phyloP scores from a whole-genome alignment of 2,329 filamentous ascomycete species.

The Aspergillus viridinutans region DNA sequence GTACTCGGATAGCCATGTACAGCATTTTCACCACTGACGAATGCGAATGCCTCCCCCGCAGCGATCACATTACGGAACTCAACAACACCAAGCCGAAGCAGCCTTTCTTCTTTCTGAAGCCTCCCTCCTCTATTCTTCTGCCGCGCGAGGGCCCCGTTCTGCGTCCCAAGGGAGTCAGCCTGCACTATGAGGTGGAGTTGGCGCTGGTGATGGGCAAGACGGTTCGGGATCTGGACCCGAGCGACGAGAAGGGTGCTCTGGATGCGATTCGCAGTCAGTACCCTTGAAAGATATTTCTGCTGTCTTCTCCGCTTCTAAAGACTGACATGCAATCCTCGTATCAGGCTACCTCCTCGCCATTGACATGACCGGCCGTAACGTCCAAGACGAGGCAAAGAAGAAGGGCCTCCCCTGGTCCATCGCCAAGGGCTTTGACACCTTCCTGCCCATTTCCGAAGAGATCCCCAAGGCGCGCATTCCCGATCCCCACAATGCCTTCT shows the following conservation, averaged over 20 bases:
- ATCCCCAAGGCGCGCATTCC: conserved; percentile 77
- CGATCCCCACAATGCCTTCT: conserved; percentile 81
- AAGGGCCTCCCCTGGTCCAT: conserved; percentile 96
- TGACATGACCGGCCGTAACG: conserved; percentile 95
- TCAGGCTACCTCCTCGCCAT: conserved; percentile 83
- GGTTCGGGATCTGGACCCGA: conserved; percentile 68
- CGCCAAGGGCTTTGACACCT: conserved; percentile 96
- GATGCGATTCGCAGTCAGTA: conserved; percentile 71
- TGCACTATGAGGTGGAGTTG: conserved; percentile 95
- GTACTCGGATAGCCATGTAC: conserved; percentile 22
- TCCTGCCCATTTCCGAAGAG: conserved; percentile 77
- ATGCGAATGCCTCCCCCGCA: conserved; percentile 33
- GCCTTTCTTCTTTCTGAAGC: conserved; percentile 99
- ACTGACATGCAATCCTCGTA: too few species aligned
- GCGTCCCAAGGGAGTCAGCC: conserved; percentile 72
- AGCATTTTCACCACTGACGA: neutral
- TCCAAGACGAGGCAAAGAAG: conserved; percentile 94
- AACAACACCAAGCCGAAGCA: conserved; percentile 84
- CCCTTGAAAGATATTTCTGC: too few species aligned
- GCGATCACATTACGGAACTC: conserved; percentile 90
- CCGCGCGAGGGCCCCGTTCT: conserved; percentile 75
- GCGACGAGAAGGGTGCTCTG: conserved; percentile 71
- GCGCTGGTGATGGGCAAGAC: conserved; percentile 82
- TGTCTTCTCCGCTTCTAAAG: too few species aligned
- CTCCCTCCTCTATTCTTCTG: conserved; percentile 76